Conservation (phyloP, 2,329 filamentous ascomycete genomes). For the Aspergillus fumigatiaffinis region DNA sequence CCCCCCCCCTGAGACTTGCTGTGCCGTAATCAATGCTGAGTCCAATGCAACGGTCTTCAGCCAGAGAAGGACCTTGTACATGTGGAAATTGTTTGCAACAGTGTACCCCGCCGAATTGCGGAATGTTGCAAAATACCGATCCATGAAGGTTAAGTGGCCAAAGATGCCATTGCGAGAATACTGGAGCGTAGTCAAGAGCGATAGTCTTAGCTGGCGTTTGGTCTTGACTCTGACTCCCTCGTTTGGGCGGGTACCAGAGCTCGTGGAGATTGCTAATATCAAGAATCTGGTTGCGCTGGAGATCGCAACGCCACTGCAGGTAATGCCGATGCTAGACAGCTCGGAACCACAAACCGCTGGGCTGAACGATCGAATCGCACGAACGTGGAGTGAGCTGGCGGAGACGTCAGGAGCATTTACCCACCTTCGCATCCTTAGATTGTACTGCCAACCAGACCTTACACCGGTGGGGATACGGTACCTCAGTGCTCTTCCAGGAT, state of each 20-base stretch:
- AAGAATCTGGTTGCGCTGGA: conserved; percentile 41
- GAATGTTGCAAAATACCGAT: conserved; percentile 23
- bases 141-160: conserved; percentile 27
- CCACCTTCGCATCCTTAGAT: conserved; percentile 35
- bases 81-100: conserved; percentile 42
- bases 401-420: conserved; percentile 29
- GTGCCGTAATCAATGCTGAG: background rate
- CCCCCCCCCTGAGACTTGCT: background rate
- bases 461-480: conserved; percentile 31
- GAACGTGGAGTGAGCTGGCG: conserved; percentile 40
- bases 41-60: conserved; percentile 17
- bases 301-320: conserved; percentile 21
- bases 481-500: conserved; percentile 31
- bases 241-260: conserved; percentile 28
- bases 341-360: conserved; percentile 12
- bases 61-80: conserved; percentile 36
- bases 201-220: conserved; percentile 30
- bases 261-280: conserved; percentile 36
- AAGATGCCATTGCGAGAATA: conserved; percentile 33
- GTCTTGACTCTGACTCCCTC: conserved; percentile 33
- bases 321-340: conserved; percentile 4
- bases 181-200: conserved; percentile 30
- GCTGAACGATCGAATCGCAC: conserved; percentile 38
- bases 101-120: conserved; percentile 36
- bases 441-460: conserved; percentile 31